A percentile compares a stretch with the other conserved stretches of the same genome.
Conservation (phyloP, 768 basidiomycete genomes). For the Mycena sanguinolenta region DNA sequence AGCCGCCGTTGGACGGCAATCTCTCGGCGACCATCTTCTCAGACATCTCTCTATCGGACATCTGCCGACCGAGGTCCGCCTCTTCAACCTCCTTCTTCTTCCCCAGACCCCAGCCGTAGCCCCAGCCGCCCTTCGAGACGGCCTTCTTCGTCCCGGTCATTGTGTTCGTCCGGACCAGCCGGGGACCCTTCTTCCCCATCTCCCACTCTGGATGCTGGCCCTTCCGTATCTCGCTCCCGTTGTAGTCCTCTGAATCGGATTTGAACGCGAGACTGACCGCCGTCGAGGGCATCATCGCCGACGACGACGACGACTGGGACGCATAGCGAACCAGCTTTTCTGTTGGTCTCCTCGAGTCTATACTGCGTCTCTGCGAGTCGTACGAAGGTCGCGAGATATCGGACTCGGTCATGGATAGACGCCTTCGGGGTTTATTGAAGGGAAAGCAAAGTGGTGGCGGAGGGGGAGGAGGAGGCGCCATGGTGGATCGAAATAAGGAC, state of each 20-base stretch:
- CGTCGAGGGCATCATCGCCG: slow-evolving; percentile 56
- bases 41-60: neutral
- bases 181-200: slow-evolving; percentile 55
- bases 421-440: slow-evolving; percentile 64
- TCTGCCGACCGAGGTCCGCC: slow-evolving; percentile 48
- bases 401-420: slow-evolving; percentile 62
- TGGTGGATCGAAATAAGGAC: slow-evolving; percentile 50
- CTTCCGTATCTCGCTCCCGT: slow-evolving; percentile 51
- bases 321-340: slow-evolving; percentile 55
- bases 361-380: slow-evolving; percentile 25
- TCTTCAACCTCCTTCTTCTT: slow-evolving; percentile 64
- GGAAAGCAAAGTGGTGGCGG: slow-evolving; percentile 74
- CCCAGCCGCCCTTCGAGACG: slow-evolving; percentile 58
- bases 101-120: slow-evolving; percentile 81
- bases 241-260: slow-evolving; percentile 72
- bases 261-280: slow-evolving; percentile 68
- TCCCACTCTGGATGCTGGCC: slow-evolving; percentile 48
- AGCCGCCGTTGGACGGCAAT: slow-evolving; percentile 48
- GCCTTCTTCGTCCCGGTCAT: slow-evolving; percentile 72
- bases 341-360: slow-evolving; percentile 40
- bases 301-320: slow-evolving; percentile 59
- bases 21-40: slow-evolving; percentile 38
- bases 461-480: slow-evolving; percentile 63
- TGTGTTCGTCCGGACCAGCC: slow-evolving; percentile 63
- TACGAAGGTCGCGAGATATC: slow-evolving; percentile 39